Evolutionary conservation across 768 basidiomycete genomes (phyloP), one percentile per base, ranked within the genome.

Genomic region (Phlebiopsis flavidoalba): DNA sequence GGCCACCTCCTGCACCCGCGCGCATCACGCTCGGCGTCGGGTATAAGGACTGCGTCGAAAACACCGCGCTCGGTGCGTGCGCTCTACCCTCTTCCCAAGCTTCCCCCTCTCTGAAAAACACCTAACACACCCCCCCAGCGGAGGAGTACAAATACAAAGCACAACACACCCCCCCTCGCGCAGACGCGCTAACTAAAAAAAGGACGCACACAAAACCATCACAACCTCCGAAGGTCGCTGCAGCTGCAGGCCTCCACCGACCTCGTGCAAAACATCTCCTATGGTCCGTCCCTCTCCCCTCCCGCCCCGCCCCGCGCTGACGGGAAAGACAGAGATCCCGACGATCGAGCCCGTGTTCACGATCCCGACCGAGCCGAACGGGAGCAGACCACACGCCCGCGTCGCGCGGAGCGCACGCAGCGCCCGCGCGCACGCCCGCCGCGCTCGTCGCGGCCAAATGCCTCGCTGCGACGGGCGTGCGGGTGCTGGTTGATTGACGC

Each of bases 231-330:
- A 67, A 10, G n/a, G 73, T 77, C 3, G n/a, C n/a, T n/a, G n/a
- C n/a, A n/a, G n/a, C 75, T 82, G 8, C 73, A 73, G 17, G 89
- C 87, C 3, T 91, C 88, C 5, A 90, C 90, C 8, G 90, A 92
- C 71, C 91, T 91, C 70, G 90, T 91, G 90, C 1, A 90, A n/a
- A n/a, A 91, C 63, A 82, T 92, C 54, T 81, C 86, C 47, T 85
- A 87, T 65, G 82, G 89, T 75, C 64, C 69, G 40, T 2, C 36
- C 17, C 24, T 47, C 47, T 36, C 37, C 10, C 21, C 58, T 52
- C 8, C n/a, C 15, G 7, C 37, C 36, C 21, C 31, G 43, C 17
- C 10, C n/a, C 12, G 19, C 17, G 35, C 47, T 51, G 33, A 53
- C 31, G 6, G 51, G n/a, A 33, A 47, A 40, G 14, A 15, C 31